phyloP scores from a whole-genome alignment of 371 early-diverging fungal species.

The Rhizopus delemar region DNA sequence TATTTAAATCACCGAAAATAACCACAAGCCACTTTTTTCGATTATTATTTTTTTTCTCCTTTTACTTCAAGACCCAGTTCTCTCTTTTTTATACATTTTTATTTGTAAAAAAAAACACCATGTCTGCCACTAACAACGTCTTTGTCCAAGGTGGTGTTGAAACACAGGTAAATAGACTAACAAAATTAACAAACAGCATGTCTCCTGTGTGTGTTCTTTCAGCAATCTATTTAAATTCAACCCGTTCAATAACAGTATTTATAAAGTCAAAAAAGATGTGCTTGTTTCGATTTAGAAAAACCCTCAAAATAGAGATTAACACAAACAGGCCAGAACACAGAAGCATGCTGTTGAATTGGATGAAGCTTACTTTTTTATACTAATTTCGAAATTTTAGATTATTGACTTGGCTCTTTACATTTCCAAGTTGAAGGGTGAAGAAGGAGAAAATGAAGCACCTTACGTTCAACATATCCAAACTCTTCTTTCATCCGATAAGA shows the following conservation, averaged over 20 bases:
- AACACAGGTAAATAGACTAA: conserved; percentile 25
- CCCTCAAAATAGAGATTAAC: background rate
- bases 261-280: no score
- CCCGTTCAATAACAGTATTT: background rate
- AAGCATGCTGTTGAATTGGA: background rate
- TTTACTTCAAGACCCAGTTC: background rate
- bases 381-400: conserved; percentile 35
- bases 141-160: conserved; percentile 30
- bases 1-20: background rate
- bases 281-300: background rate
- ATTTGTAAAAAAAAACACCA: conserved; percentile 12
- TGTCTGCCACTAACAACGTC: conserved; percentile 26
- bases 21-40: conserved; percentile 3
- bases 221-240: background rate
- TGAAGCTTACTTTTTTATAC: no score
- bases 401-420: conserved; percentile 61
- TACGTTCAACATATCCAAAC: conserved; percentile 53
- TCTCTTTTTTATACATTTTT: background rate
- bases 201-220: background rate
- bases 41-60: background rate
- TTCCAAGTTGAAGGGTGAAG: conserved; percentile 58
- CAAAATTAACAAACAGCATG: background rate
- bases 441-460: conserved; percentile 50
- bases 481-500: conserved; percentile 63
- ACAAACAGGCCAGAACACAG: background rate